Evolutionary conservation across 148 eudicot species (phyloP).

Genomic region (Heliamphora exappendiculata): DNA sequence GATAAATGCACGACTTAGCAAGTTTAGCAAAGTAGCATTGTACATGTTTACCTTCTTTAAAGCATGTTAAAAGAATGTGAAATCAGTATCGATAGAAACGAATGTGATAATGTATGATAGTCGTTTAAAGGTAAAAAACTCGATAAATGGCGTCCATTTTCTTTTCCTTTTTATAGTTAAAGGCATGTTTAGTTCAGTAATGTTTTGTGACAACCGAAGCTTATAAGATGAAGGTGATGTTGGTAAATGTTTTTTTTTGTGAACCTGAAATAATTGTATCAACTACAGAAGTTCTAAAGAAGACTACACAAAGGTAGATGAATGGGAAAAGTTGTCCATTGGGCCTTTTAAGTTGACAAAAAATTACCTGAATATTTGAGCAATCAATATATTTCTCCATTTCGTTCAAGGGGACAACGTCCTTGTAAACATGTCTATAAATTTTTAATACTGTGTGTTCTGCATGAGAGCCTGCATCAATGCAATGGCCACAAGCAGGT

Average conservation of each 20-base stretch:
- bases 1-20: background rate
- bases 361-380: conserved; percentile 46
- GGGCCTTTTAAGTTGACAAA: background rate
- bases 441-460: conserved; percentile 41
- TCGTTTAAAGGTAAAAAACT: background rate
- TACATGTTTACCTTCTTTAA: background rate
- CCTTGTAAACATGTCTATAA: conserved; percentile 60
- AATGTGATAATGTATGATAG: background rate
- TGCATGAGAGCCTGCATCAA: conserved; percentile 30
- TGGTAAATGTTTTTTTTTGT: background rate
- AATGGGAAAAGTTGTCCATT: background rate
- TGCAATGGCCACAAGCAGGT: conserved; percentile 39
- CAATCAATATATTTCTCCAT: conserved; percentile 44
- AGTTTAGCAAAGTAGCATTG: background rate
- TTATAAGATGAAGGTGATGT: background rate
- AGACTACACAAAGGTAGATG: background rate
- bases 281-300: background rate
- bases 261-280: background rate
- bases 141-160: background rate
- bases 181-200: background rate
- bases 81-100: background rate
- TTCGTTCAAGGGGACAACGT: conserved; percentile 44
- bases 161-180: background rate
- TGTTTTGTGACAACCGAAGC: background rate
- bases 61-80: background rate